phyloP scores from a whole-genome alignment of 352 stramenopile genomes.

The Pythium phragmiticola region DNA sequence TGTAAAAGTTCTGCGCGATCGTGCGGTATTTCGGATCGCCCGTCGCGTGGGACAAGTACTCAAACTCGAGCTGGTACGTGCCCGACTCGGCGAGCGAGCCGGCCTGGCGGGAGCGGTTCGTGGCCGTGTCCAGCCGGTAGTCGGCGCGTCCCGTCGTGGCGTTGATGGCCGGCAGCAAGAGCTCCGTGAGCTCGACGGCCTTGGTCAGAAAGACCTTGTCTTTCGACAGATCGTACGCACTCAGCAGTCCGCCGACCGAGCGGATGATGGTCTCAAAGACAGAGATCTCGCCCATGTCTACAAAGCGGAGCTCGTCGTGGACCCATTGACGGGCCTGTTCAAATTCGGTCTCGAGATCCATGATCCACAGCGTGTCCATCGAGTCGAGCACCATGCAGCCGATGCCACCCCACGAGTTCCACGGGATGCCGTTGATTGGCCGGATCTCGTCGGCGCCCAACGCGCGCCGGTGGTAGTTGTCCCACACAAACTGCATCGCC shows the following conservation, averaged over 20 bases:
- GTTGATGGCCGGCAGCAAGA: conserved; percentile 90
- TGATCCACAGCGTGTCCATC: conserved; percentile 97
- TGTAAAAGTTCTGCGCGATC: conserved; percentile 71
- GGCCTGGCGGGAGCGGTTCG: conserved; percentile 49
- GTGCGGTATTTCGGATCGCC: conserved; percentile 69
- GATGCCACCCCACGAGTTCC: conserved; percentile 88
- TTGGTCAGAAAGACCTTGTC: conserved; percentile 91
- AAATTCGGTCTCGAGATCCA: conserved; percentile 93
- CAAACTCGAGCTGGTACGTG: conserved; percentile 84
- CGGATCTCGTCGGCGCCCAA: conserved; percentile 96
- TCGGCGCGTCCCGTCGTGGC: conserved; percentile 87
- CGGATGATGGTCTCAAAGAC: conserved; percentile 99
- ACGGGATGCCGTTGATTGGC: conserved; percentile 59
- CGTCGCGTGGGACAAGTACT: conserved; percentile 76
- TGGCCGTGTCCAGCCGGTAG: conserved; percentile 86
- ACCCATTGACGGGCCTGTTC: conserved; percentile 88
- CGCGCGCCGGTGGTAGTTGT: conserved; percentile 92
- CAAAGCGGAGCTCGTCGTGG: conserved; percentile 73
- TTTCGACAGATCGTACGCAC: conserved; percentile 92
- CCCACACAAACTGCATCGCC: conserved; percentile 83
- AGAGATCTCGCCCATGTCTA: conserved; percentile 83
- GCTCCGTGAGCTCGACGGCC: conserved; percentile 90
- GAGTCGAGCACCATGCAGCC: conserved; percentile 93
- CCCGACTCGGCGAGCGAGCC: conserved; percentile 61
- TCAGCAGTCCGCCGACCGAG: conserved; percentile 96